Percentiles rank a stretch among this genome's conserved stretches.
Conservation (phyloP, 2,329 filamentous ascomycete species). For the Aspergillus pseudoterreus region DNA sequence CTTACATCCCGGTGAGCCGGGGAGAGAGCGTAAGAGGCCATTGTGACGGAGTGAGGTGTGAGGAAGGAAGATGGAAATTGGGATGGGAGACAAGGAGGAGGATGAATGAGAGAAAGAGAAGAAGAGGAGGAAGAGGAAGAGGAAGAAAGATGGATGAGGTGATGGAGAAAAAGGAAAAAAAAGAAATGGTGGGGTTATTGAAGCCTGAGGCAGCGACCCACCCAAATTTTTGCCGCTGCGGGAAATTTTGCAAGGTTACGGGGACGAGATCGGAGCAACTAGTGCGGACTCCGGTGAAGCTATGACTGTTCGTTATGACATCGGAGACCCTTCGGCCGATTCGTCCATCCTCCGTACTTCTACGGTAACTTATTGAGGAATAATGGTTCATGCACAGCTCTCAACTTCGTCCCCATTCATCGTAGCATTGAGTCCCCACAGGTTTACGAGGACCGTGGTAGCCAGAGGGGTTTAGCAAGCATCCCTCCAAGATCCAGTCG, state of each 20-base stretch:
- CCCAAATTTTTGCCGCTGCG: no score
- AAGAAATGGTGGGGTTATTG: neutral
- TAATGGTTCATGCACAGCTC: no score
- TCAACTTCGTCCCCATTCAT: neutral
- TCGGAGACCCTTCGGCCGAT: neutral
- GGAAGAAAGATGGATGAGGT: constrained; percentile 8
- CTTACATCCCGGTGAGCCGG: constrained; percentile 63
- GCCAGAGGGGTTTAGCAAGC: neutral
- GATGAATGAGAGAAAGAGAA: constrained; percentile 5
- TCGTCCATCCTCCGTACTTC: no score
- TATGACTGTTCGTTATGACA: neutral
- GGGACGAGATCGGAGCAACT: neutral
- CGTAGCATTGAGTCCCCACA: no score
- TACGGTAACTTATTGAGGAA: no score
- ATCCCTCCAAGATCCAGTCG: neutral
- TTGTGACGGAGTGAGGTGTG: constrained; percentile 25
- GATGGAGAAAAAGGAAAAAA: constrained; percentile 2
- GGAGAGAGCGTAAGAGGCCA: constrained; percentile 60
- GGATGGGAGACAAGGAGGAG: constrained; percentile 2
- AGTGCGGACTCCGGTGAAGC: no score
- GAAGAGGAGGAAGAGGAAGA: neutral
- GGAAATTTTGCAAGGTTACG: no score
- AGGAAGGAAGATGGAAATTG: constrained; percentile 5
- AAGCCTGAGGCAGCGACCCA: neutral
- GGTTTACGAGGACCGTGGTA: constrained; percentile 2